These are phyloP conservation scores for Gossypium turneri DNA, from an alignment of 345 rosid species.

Conservation along the genomic window DNA sequence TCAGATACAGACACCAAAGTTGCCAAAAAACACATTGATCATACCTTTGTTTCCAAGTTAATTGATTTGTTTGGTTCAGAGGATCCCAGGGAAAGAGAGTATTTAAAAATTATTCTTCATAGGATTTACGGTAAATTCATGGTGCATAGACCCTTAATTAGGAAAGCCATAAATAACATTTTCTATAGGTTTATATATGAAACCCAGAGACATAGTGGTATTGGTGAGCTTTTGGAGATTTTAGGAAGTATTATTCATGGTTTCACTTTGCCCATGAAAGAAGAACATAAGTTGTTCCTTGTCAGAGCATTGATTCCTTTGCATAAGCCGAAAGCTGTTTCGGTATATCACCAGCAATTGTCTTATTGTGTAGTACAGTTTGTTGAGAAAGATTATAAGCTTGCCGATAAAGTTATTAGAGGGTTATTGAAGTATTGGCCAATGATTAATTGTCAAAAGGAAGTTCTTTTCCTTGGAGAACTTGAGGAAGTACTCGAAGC, in stretches of 20 bases:
- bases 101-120: constrained; percentile 76
- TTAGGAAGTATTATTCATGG: constrained; percentile 91
- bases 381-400: constrained; percentile 90
- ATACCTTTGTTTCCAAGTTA: constrained; percentile 63
- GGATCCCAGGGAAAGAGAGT: constrained; percentile 85
- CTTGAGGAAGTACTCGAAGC: constrained; percentile 93
- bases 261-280: constrained; percentile 88
- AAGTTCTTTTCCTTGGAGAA: constrained; percentile 83
- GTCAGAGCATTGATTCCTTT: constrained; percentile 81
- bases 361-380: constrained; percentile 84
- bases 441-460: constrained; percentile 75
- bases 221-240: constrained; percentile 83
- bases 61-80: constrained; percentile 82
- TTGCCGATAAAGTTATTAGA: constrained; percentile 72
- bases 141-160: constrained; percentile 85
- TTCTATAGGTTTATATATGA: constrained; percentile 84
- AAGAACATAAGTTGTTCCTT: constrained; percentile 85
- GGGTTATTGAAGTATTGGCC: constrained; percentile 94
- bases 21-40: constrained; percentile 74
- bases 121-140: constrained; percentile 89
- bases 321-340: constrained; percentile 70
- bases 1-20: constrained; percentile 76
- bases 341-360: constrained; percentile 73
- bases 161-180: constrained; percentile 72
- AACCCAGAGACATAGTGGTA: constrained; percentile 81